Evolutionary conservation across 202 grass and related monocot genomes (phyloP), one percentile per base, ranked within the genome.

Genomic region (Bolboschoenoplectus hybrid): DNA sequence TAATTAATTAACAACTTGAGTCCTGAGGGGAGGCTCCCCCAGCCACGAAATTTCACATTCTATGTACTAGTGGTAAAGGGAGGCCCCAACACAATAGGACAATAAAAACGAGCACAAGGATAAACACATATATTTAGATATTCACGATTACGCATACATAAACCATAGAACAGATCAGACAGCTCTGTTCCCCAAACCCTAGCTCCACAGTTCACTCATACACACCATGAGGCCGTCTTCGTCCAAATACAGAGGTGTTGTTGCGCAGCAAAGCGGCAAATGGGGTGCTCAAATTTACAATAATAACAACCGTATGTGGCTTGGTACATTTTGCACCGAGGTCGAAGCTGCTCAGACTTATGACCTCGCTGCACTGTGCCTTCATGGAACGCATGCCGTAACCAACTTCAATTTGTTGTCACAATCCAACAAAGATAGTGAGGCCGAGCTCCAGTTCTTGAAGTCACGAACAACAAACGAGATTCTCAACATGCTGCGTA

Each of bases 271-370:
- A 8, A 73, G 43, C 16, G 40, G 69, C 4, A 73, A 73, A n/a
- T 73, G 69, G 69, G 69, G 69, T 49, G 69, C 69, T 73, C 69
- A 73, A 47, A 73, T 73, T 46, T 73, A 73, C 40, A 73, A 73
- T 0, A 73, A 73, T 0, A 43, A 73, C 17, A n/a, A 73, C 8
- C 69, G 69, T 3, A 73, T 73, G 49, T 73, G 69, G 69, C 69
- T 73, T 16, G 69, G 69, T 0, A 73, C 69, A 47, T 73, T 73
- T 73, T 8, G 41, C 8, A 73, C 69, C 0, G 43, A 47, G 43
- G 17, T 26, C 1, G 69, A 73, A 19, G 69, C 69, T 9, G 69
- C 69, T 0, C 7, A n/a, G 6, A 47, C 43, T 4, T 73, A 73
- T 8, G 43, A 72, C 68, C 68, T 72, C 68, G 68, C 41, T 46